phyloP scores from a whole-genome alignment of 1,284 basidiomycete species.

The Pyrrhoderma lamaoense region DNA sequence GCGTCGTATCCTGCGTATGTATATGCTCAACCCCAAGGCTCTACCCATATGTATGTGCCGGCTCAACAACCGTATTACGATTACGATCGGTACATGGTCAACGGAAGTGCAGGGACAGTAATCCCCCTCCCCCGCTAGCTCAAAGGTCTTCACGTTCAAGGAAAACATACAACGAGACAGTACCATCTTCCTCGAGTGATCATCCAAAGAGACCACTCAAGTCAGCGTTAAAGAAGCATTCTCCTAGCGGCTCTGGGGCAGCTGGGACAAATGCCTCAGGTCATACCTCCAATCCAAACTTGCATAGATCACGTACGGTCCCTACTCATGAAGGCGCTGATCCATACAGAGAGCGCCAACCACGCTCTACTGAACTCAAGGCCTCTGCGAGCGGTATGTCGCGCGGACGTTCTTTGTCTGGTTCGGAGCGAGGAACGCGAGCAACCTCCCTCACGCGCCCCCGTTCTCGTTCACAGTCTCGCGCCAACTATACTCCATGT shows the following conservation, averaged over 20 bases:
- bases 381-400: constrained; percentile 17
- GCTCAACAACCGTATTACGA: too few relatives aligned
- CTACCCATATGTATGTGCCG: constrained; percentile 14
- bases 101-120: background rate
- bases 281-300: background rate
- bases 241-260: constrained; percentile 2
- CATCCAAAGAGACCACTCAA: constrained; percentile 34
- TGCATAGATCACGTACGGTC: constrained; percentile 12
- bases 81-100: constrained; percentile 8
- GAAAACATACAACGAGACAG: constrained; percentile 18
- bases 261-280: background rate
- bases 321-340: constrained; percentile 6
- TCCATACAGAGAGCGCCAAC: background rate
- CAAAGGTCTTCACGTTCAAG: background rate
- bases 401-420: constrained; percentile 29
- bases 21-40: background rate
- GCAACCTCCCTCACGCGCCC: constrained; percentile 24
- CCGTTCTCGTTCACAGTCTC: constrained; percentile 28
- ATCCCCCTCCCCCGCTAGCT: constrained; percentile 2
- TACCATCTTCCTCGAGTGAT: background rate
- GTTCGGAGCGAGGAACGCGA: constrained; percentile 25
- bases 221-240: constrained; percentile 51
- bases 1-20: background rate
- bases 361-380: constrained; percentile 9
- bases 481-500: constrained; percentile 29